Evolutionary conservation across 305 asterid genomes (phyloP), one percentile per base, ranked within the genome.

Genomic region (Fraxinus nigra): DNA sequence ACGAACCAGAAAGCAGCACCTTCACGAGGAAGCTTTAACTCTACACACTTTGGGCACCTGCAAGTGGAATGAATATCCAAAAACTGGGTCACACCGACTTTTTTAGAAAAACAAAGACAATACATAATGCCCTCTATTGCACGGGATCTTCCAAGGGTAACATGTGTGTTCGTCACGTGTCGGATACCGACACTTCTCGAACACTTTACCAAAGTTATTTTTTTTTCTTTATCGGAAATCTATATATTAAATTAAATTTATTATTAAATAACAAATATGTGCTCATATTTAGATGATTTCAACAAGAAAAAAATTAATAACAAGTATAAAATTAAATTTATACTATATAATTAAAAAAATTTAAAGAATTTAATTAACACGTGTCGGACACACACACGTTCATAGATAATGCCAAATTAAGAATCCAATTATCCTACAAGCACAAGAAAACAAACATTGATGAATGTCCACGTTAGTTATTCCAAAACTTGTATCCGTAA

Each of bases 1-100:
- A 94, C 97, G 43, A 90, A 96, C 98, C 99, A 96, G 97, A 96
- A 96, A 82, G 99, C 93, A 86, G 99, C 97, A 56, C 88, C 94
- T 85, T 92, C 97, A 32, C 98, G 98, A 18, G 99, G 95, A 87
- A 96, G 99, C 95, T 93, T 96, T 73, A 94, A 80, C 78, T 94
- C 93, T 1, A 91, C 95, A 65, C 99, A 96, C 87, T 96, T 96
- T 4, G 99, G 99, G 84, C 99, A 94, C 92, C 99, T 96, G 85
- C 30, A 81, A 77, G 74, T 67, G 33, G 54, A 59, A 61, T 8
- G 82, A 75, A 28, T 72, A 67, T 61, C 72, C 76, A 78, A 22
- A 82, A 40, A 75, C 38, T 75, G 18, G 72, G 16, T 34, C 2
- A 78, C 0, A 20, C 28, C 26, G n/a, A 65, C 28, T 56, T 35